A percentile compares a stretch with the other conserved stretches of the same genome.
These are phyloP conservation scores for Cercospora sp. DNA, from an alignment of 2,329 filamentous ascomycete genomes.

Conservation along the genomic window DNA sequence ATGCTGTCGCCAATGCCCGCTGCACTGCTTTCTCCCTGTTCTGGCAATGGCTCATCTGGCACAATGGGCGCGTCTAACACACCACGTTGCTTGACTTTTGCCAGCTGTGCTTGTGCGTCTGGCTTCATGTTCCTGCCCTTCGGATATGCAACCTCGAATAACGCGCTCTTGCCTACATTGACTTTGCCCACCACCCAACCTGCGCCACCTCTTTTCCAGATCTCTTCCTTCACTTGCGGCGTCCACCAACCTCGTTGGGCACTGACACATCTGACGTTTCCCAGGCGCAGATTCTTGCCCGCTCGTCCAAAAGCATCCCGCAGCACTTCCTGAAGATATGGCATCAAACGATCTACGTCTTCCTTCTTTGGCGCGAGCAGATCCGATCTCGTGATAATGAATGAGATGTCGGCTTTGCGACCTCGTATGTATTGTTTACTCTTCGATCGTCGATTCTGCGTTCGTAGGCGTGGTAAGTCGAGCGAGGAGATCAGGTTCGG, in stretches of 20 bases:
- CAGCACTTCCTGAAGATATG: constrained; percentile 75
- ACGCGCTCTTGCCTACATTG: constrained; percentile 93
- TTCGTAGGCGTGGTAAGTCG: constrained; percentile 70
- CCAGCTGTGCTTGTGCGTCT: constrained; percentile 6
- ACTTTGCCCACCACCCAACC: constrained; percentile 98
- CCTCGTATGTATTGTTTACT: constrained; percentile 65
- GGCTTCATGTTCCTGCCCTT: constrained; percentile 53
- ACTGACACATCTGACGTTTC: constrained; percentile 84
- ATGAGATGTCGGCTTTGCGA: constrained; percentile 75
- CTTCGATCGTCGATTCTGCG: constrained; percentile 75
- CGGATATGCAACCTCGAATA: constrained; percentile 86
- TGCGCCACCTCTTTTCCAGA: constrained; percentile 79
- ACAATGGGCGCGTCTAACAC: neutral
- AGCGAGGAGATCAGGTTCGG: constrained; percentile 72
- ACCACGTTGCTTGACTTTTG: constrained; percentile 14
- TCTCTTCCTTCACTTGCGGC: constrained; percentile 77
- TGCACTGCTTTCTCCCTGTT: neutral
- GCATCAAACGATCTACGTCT: constrained; percentile 82
- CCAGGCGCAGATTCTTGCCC: constrained; percentile 72
- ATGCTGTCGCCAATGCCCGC: constrained; percentile 13
- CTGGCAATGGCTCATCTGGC: neutral
- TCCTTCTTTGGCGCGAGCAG: constrained; percentile 79
- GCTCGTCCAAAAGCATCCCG: constrained; percentile 70
- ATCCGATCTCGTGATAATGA: constrained; percentile 87
- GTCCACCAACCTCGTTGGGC: constrained; percentile 91